Base-by-base conservation (phyloP, 2,329 filamentous ascomycete species). In the Diaporthe velutina region DNA sequence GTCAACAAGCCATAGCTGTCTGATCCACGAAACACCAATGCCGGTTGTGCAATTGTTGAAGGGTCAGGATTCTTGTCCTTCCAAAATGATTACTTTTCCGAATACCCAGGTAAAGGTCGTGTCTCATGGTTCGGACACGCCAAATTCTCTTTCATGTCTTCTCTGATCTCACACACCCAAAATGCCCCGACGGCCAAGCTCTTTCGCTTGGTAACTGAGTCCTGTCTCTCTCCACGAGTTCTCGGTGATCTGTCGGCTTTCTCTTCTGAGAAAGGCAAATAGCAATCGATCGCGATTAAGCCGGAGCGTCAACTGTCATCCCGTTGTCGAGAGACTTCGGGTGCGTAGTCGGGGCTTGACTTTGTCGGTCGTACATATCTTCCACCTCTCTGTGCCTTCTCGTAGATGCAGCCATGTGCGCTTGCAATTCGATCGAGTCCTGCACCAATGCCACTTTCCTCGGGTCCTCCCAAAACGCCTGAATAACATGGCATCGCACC, bases 271-370 rank as follows among this genome's bases (percentile, higher is more conserved):
- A 58, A 68, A 90, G 94, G 95, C 95, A 93, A 88, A 98, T 90
- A 98, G 84, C 83, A 90, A 84, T 50, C 81, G 93, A 95, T 95
- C 94, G 93, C 95, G 93, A 98, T 97, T 98, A 98, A 98, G 96
- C 96, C 95, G 96, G 96, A 98, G 95, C 94, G 91, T 91, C 92
- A 93, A 92, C 92, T 96, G 93, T 74, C 94, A 92, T 91, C 90
- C 91, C 89, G 88, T 87, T 86, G 86, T 90, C 87, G 94, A 98
- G 86, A 97, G 94, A 91, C 88, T 83, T 83, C 85, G 88, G 92
- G 91, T 93, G 94, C 93, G 92, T 98, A 94, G 95, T 93, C 91
- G 92, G 90, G 88, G 95, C 91, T 98, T 98, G 96, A 98, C 95
- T 98, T 95, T 94, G 94, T 91, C 92, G 94, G 90, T 93, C 94